phyloP scores from a whole-genome alignment of 75 land plant species.

The Gnetum montanum region DNA sequence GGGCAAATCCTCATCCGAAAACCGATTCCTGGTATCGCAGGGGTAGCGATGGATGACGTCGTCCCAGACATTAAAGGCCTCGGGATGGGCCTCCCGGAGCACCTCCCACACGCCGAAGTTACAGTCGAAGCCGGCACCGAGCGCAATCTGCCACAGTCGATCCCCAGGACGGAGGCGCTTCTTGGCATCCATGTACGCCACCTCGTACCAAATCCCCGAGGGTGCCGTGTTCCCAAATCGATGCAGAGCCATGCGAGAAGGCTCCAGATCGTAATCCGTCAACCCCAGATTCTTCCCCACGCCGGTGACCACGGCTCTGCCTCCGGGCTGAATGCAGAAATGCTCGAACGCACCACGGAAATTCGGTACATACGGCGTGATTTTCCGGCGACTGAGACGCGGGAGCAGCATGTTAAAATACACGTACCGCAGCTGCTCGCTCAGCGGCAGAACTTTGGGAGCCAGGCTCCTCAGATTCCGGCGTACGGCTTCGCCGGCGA shows the following conservation, averaged over 20 bases:
- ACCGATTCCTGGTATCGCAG: neutral
- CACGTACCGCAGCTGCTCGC: constrained; percentile 18
- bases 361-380: constrained; percentile 47
- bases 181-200: constrained; percentile 49
- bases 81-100: constrained; percentile 1
- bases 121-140: constrained; percentile 57
- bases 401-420: too few species aligned
- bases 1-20: too few species aligned
- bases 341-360: constrained; percentile 31
- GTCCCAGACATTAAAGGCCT: neutral
- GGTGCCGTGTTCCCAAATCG: constrained; percentile 46
- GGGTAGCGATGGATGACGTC: neutral
- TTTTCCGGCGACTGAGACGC: too few species aligned
- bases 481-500: neutral
- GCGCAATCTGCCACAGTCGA: constrained; percentile 45
- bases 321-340: constrained; percentile 33
- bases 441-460: constrained; percentile 34
- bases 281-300: constrained; percentile 37
- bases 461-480: constrained; percentile 37
- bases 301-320: constrained; percentile 30
- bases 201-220: constrained; percentile 50
- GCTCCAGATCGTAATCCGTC: constrained; percentile 29
- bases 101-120: constrained; percentile 50
- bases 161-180: constrained; percentile 30
- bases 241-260: constrained; percentile 38